phyloP scores from a whole-genome alignment of 305 asterid genomes.

The Salvia sclarea region DNA sequence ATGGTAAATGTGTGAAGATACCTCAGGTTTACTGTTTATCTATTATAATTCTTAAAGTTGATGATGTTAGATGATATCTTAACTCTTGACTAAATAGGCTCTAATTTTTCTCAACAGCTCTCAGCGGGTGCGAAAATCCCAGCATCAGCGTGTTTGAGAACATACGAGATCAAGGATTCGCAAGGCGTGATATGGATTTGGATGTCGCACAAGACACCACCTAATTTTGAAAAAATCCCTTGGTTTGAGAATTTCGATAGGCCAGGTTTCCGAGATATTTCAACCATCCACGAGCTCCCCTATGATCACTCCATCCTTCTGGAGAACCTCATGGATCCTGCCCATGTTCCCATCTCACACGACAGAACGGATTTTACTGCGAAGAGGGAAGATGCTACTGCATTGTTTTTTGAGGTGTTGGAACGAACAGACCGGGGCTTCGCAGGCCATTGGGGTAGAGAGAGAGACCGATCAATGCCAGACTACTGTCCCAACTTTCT shows the following conservation, averaged over 20 bases:
- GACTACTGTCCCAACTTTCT: slow-evolving; percentile 56
- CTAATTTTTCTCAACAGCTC: slow-evolving; percentile 47
- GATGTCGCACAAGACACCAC: slow-evolving; percentile 79
- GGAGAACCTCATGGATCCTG: slow-evolving; percentile 98
- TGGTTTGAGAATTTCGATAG: slow-evolving; percentile 75
- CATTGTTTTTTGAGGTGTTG: slow-evolving; percentile 67
- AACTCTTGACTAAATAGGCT: background rate
- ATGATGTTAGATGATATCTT: background rate
- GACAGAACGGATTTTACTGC: slow-evolving; percentile 85
- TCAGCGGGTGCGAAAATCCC: slow-evolving; percentile 75
- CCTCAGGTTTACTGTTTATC: slow-evolving; percentile 66
- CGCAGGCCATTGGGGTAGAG: slow-evolving; percentile 85
- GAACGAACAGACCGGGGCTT: slow-evolving; percentile 82
- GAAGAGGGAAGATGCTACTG: slow-evolving; percentile 77
- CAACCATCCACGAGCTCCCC: slow-evolving; percentile 92
- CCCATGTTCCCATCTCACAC: slow-evolving; percentile 91
- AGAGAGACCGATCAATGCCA: slow-evolving; percentile 52
- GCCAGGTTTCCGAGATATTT: slow-evolving; percentile 64
- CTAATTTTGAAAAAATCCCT: slow-evolving; percentile 66
- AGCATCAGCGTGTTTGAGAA: slow-evolving; percentile 71
- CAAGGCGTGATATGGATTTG: slow-evolving; percentile 96
- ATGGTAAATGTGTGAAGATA: slow-evolving; percentile 84
- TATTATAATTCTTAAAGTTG: background rate
- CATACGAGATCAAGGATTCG: slow-evolving; percentile 70
- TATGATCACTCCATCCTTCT: slow-evolving; percentile 93